Evolutionary conservation across 192 early-diverging fungal species (phyloP).

Genomic region (Coemansia biformis): DNA sequence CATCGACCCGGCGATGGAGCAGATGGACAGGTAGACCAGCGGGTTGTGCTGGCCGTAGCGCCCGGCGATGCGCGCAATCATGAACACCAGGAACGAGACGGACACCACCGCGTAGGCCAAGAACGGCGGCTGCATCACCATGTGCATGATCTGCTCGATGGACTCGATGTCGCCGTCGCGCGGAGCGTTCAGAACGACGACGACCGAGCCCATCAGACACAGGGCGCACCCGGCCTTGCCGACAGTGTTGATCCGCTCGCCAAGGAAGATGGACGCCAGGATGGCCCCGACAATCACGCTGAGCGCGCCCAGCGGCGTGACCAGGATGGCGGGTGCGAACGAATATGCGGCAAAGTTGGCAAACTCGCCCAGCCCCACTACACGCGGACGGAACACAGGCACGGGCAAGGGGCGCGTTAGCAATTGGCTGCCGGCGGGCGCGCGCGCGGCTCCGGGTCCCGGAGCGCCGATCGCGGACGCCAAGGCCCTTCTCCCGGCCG

Average conservation of each 20-base stretch:
- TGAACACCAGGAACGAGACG: conserved; percentile 56
- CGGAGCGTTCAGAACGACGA: conserved; percentile 83
- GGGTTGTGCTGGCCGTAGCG: conserved; percentile 73
- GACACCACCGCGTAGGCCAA: conserved; percentile 72
- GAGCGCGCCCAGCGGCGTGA: conserved; percentile 88
- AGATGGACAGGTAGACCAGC: conserved; percentile 89
- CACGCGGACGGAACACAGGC: too few species aligned
- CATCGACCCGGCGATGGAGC: conserved; percentile 92
- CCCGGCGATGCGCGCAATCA: conserved; percentile 81
- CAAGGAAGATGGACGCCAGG: conserved; percentile 79
- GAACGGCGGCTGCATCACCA: conserved; percentile 78
- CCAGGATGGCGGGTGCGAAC: conserved; percentile 92
- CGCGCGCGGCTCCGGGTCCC: too few species aligned
- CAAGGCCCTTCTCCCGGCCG: too few species aligned
- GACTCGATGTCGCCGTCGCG: conserved; percentile 73
- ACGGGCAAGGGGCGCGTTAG: too few species aligned
- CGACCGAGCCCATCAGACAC: conserved; percentile 81
- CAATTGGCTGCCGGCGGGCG: too few species aligned
- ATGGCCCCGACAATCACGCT: conserved; percentile 87
- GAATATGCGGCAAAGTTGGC: conserved; percentile 95
- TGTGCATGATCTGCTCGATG: conserved; percentile 77
- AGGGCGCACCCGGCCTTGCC: conserved; percentile 88
- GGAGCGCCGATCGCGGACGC: too few species aligned
- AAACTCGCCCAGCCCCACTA: conserved; percentile 89
- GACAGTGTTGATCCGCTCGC: conserved; percentile 73